Percentiles rank a stretch among this genome's conserved stretches.
Evolutionary conservation across 2,329 filamentous ascomycete species (phyloP).

Genomic region (Colletotrichum higginsianum): DNA sequence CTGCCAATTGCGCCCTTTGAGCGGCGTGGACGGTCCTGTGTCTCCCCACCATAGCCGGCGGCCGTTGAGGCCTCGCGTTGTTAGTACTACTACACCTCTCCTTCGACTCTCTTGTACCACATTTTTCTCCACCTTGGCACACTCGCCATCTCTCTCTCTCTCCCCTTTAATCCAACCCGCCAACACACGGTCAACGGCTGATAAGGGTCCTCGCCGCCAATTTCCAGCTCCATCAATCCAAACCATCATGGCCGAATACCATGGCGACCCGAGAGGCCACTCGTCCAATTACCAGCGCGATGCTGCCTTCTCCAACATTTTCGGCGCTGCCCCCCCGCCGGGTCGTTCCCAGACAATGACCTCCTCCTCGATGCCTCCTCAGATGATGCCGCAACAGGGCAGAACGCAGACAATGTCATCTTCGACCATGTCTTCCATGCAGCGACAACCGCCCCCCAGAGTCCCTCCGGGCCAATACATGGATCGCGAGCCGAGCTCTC

Average conservation of each 20-base stretch:
- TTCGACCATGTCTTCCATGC: conserved; percentile 62
- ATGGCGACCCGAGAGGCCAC: conserved; percentile 66
- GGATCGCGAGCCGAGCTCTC: conserved; percentile 55
- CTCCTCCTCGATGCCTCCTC: conserved; percentile 75
- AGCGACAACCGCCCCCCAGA: conserved; percentile 75
- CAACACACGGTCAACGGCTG: conserved; percentile 32
- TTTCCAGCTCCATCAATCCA: conserved; percentile 52
- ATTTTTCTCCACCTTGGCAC: conserved; percentile 44
- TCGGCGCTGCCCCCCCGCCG: conserved; percentile 86
- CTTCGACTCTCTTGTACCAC: conserved; percentile 38
- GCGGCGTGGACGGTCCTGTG: conserved; percentile 36
- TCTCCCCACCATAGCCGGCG: conserved; percentile 41
- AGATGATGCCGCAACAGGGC: conserved; percentile 61
- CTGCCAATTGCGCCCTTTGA: conserved; percentile 29
- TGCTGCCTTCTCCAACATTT: conserved; percentile 96
- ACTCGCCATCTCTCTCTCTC: conserved; percentile 42
- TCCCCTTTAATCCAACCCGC: conserved; percentile 37
- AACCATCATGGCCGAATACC: conserved; percentile 71
- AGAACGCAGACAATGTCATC: conserved; percentile 86
- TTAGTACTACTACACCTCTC: conserved; percentile 40
- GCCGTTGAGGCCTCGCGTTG: conserved; percentile 45
- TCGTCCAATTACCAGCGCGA: conserved; percentile 81
- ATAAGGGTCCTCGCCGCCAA: conserved; percentile 28
- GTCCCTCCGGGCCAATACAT: conserved; percentile 57
- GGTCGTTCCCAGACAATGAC: conserved; percentile 97